phyloP scores from a whole-genome alignment of 371 early-diverging fungal species.

The Mucor racemosus region DNA sequence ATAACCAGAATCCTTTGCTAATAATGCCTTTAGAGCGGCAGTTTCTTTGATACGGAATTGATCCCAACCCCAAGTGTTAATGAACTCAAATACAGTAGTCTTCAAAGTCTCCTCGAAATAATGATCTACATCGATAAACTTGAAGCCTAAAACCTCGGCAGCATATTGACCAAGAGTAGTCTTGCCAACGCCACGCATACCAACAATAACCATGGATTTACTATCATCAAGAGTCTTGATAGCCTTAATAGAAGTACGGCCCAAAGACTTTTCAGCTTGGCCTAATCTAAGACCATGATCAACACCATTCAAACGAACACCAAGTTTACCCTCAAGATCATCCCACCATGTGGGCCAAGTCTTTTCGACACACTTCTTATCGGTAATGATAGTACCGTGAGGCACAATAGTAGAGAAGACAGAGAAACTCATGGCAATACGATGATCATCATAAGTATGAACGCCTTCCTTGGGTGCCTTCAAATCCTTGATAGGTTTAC shows the following conservation, averaged over 20 bases:
- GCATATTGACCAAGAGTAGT: conserved; percentile 84
- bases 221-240: conserved; percentile 26
- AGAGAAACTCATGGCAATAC: conserved; percentile 96
- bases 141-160: conserved; percentile 67
- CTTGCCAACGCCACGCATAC: conserved; percentile 98
- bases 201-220: conserved; percentile 85
- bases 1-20: conserved; percentile 44
- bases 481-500: conserved; percentile 61
- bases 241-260: conserved; percentile 19
- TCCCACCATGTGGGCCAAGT: conserved; percentile 99
- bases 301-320: conserved; percentile 74
- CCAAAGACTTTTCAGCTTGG: conserved; percentile 40
- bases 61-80: conserved; percentile 85
- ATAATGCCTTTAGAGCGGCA: conserved; percentile 56
- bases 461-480: conserved; percentile 71
- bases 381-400: conserved; percentile 78
- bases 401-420: conserved; percentile 82
- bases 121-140: conserved; percentile 90
- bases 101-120: conserved; percentile 74
- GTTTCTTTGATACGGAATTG: conserved; percentile 87
- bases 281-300: conserved; percentile 63
- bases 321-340: conserved; percentile 77
- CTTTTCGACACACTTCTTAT: conserved; percentile 97
- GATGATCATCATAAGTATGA: conserved; percentile 96
- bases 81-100: conserved; percentile 78